A percentile compares a stretch with the other conserved stretches of the same genome.
These are phyloP conservation scores for Penstemon davidsonii DNA, from an alignment of 257 asterid genomes.

Conservation along the genomic window DNA sequence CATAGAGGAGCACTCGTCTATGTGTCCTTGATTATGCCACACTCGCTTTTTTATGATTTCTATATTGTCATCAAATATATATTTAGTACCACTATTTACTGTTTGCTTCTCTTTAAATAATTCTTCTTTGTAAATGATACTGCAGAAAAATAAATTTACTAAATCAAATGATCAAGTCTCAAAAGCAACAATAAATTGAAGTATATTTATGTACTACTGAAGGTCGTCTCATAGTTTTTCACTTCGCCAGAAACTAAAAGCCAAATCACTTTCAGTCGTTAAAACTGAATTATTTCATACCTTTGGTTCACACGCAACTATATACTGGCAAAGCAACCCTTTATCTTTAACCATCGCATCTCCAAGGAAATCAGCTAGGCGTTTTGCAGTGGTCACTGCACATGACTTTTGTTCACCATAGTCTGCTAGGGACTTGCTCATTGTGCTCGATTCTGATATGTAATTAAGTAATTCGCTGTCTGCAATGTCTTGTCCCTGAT, in stretches of 20 bases:
- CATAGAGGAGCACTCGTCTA: not conserved
- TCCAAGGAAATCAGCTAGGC: conserved; percentile 96
- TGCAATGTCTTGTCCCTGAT: conserved; percentile 87
- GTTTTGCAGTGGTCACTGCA: conserved; percentile 97
- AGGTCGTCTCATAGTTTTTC: conserved; percentile 20
- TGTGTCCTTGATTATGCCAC: conserved; percentile 10
- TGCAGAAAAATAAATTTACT: conserved; percentile 9
- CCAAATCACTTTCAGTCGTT: conserved; percentile 6
- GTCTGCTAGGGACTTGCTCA: conserved; percentile 97
- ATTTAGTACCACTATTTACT: not conserved
- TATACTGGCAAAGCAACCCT: conserved; percentile 93
- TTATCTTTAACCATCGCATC: conserved; percentile 97
- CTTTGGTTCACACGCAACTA: conserved; percentile 98
- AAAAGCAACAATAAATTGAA: conserved; percentile 18
- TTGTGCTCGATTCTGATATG: conserved; percentile 98
- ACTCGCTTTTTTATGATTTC: conserved; percentile 5
- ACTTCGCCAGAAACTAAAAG: conserved; percentile 19
- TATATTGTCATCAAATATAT: conserved; percentile 6
- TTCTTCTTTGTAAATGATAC: conserved; percentile 14
- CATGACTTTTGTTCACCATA: conserved; percentile 96
- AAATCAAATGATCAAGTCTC: conserved; percentile 3
- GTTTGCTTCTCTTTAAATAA: conserved; percentile 6
- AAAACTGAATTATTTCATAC: conserved; percentile 39
- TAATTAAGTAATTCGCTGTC: conserved; percentile 91
- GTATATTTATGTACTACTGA: conserved; percentile 7